Conservation (phyloP, 1,284 basidiomycete species). For the Athelia sp. region DNA sequence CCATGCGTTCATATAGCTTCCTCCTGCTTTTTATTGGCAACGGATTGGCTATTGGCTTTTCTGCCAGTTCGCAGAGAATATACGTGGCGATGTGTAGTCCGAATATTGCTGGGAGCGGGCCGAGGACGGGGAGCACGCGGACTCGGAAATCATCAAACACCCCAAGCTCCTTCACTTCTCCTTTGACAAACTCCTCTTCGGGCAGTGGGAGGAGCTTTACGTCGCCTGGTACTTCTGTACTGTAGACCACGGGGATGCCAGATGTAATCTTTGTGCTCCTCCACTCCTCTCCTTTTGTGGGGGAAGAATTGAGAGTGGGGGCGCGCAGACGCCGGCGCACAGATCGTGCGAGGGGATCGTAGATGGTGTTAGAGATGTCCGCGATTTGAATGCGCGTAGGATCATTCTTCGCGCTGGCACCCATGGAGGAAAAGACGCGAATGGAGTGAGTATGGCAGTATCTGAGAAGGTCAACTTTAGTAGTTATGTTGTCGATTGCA, state of each 20-base stretch:
- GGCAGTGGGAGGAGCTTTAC: slow-evolving; percentile 87
- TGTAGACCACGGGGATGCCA: slow-evolving; percentile 93
- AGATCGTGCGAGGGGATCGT: slow-evolving; percentile 91
- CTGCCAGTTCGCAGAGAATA: slow-evolving; percentile 79
- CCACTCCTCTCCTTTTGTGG: too few relatives aligned
- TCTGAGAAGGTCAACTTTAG: slow-evolving; percentile 87
- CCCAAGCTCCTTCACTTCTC: slow-evolving; percentile 85
- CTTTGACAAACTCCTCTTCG: slow-evolving; percentile 90
- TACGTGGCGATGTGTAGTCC: slow-evolving; percentile 87
- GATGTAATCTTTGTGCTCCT: slow-evolving; percentile 45
- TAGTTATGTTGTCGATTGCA: slow-evolving; percentile 95
- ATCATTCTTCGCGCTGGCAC: slow-evolving; percentile 94
- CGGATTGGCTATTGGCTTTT: slow-evolving; percentile 77
- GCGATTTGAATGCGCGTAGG: slow-evolving; percentile 94
- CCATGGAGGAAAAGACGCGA: slow-evolving; percentile 96
- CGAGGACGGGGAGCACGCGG: slow-evolving; percentile 83
- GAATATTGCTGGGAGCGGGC: slow-evolving; percentile 83
- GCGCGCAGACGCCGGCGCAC: slow-evolving; percentile 80
- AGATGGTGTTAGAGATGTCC: slow-evolving; percentile 90
- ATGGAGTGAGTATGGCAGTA: slow-evolving; percentile 75
- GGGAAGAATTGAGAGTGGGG: slow-evolving; percentile 17
- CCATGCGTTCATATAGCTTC: slow-evolving; percentile 82
- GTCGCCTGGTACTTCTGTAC: slow-evolving; percentile 88
- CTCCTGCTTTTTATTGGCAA: slow-evolving; percentile 79
- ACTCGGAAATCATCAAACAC: slow-evolving; percentile 94